A percentile compares a stretch with the other conserved stretches of the same genome.
phyloP scores from a whole-genome alignment of 805 yeast species.

The Lipomyces kockii region DNA sequence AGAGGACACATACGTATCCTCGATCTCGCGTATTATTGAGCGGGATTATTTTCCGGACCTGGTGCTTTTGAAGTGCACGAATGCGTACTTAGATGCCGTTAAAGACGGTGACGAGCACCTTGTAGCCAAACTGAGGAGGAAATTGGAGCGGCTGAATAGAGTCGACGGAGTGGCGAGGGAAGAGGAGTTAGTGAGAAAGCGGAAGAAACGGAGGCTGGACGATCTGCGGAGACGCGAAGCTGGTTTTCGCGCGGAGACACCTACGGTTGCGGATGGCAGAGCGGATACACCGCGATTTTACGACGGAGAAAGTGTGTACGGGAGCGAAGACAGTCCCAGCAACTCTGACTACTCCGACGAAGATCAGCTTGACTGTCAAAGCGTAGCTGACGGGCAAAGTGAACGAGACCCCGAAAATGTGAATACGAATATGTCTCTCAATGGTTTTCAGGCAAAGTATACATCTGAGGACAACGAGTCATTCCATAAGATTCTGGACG shows the following conservation, averaged over 20 bases:
- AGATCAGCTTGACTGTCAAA: neutral
- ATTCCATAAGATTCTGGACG: constrained; percentile 39
- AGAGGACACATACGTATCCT: constrained; percentile 41
- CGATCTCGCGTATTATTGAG: constrained; percentile 38
- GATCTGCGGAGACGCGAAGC: constrained; percentile 1
- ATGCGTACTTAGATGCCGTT: constrained; percentile 29
- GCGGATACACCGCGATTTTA: constrained; percentile 15
- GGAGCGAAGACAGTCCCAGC: neutral
- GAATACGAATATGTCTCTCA: constrained; percentile 22
- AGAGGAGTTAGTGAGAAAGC: neutral
- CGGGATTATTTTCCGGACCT: constrained; percentile 40
- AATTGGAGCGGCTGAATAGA: constrained; percentile 18
- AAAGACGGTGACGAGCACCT: constrained; percentile 9
- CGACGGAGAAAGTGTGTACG: neutral
- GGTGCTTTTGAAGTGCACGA: constrained; percentile 16
- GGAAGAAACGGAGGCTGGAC: neutral
- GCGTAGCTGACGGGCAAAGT: neutral
- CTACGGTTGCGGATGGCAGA: constrained; percentile 13
- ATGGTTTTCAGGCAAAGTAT: constrained; percentile 39
- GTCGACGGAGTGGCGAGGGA: constrained; percentile 23
- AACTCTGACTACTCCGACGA: neutral
- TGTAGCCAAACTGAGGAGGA: constrained; percentile 14
- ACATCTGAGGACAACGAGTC: constrained; percentile 45
- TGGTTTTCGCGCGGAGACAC: constrained; percentile 6
- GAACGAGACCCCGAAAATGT: constrained; percentile 8